Base-by-base conservation (phyloP, 805 yeast species). In the Candida maesae region DNA sequence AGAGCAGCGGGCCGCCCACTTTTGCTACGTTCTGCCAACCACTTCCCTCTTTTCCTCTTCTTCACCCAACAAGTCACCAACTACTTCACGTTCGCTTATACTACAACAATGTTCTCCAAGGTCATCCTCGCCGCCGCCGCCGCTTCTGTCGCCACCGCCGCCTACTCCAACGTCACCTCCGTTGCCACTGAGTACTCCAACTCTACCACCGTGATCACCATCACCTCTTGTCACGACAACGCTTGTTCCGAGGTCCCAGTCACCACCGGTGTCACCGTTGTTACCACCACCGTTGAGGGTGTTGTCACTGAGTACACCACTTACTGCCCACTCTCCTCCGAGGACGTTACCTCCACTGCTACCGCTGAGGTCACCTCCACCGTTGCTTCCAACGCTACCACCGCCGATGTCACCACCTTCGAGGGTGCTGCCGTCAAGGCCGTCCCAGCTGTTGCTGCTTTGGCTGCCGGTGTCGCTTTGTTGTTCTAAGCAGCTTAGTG, bases 381-480 rank as follows among this genome's bases (percentile, higher is more conserved):
- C 40, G 35, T 35, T 28, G 37, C 46, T 23, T 20, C 38, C 17
- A 45, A 41, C 52, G 42, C 41, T 15, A 49, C 58, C 40, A 30
- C 59, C 30, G 46, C 46, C 15, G 39, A 39, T 17, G 40, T 68
- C 35, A 42, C 64, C 42, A 48, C 67, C 40, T 66, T 50, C 65
- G 58, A 61, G 46, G 73, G 68, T 66, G 74, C 67, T 51, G 75
- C 73, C 50, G 71, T 55, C 41, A 64, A 58, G 56, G 68, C 68
- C 46, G 60, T 64, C 45, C 72, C 73, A 64, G 71, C 72, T 56
- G 70, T 65, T 50, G 72, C 72, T 58, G 73, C 72, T 56, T 58
- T 68, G 50, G 59, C 70, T 42, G 74, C 74, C 47, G 74, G 74
- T 68, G 72, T 70, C 53, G 74, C 72, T 64, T 61, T 68, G 58